phyloP scores from a whole-genome alignment of 441 rosid species.

The Hura crepitans region DNA sequence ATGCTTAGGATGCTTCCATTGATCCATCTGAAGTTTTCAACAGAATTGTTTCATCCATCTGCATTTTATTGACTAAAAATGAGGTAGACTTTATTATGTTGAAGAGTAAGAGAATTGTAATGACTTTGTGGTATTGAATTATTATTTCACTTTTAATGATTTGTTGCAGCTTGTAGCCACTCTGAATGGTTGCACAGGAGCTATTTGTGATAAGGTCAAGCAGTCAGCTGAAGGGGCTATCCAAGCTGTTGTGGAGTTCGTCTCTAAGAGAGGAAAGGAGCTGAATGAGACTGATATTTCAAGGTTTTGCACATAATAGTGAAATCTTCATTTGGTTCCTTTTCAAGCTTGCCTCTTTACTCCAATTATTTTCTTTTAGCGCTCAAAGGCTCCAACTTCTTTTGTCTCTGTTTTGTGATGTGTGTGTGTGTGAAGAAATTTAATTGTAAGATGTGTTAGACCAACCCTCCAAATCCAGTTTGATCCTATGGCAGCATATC shows the following conservation, averaged over 20 bases:
- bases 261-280: conserved; percentile 72
- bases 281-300: conserved; percentile 71
- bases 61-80: conserved; percentile 64
- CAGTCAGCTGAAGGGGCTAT: conserved; percentile 97
- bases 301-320: conserved; percentile 49
- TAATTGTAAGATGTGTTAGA: neutral
- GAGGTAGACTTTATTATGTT: conserved; percentile 55
- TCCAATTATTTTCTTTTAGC: neutral
- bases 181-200: conserved; percentile 67
- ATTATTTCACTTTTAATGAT: conserved; percentile 29
- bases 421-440: neutral
- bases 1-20: conserved; percentile 92
- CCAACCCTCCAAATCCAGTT: neutral
- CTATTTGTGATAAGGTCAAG: conserved; percentile 83
- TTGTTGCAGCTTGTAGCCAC: conserved; percentile 81
- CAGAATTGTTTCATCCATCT: conserved; percentile 82
- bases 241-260: conserved; percentile 92
- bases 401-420: neutral
- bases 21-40: conserved; percentile 99
- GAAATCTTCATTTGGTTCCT: conserved; percentile 13
- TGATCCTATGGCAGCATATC: neutral
- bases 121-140: conserved; percentile 7
- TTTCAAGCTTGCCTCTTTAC: neutral
- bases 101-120: conserved; percentile 13
- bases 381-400: neutral